Conservation (phyloP, 192 early-diverging fungal genomes). For the Gaertneriomyces sp. region DNA sequence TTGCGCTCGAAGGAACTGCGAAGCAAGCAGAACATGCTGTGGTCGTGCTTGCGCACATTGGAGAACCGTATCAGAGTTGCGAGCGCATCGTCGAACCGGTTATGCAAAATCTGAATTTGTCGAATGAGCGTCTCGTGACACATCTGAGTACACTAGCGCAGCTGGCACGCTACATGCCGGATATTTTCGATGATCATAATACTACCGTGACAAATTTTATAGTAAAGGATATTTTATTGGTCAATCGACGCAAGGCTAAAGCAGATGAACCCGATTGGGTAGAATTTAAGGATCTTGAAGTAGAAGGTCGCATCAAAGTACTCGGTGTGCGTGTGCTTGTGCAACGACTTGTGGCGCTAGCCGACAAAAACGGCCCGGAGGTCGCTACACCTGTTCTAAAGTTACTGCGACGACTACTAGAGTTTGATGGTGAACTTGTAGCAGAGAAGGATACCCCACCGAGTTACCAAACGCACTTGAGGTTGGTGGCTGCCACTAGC, state of each 20-base stretch:
- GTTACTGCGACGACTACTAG: conserved; percentile 59
- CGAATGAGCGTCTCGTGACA: conserved; percentile 16
- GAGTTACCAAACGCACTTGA: conserved; percentile 58
- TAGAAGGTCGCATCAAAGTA: conserved; percentile 58
- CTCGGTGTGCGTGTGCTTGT: conserved; percentile 63
- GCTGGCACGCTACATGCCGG: conserved; percentile 56
- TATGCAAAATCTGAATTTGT: conserved; percentile 6
- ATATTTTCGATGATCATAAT: conserved; percentile 51
- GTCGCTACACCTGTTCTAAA: conserved; percentile 54
- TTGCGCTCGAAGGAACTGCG: conserved; percentile 53
- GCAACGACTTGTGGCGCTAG: conserved; percentile 56
- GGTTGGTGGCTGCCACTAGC: conserved; percentile 61
- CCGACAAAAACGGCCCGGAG: conserved; percentile 26
- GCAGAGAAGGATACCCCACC: conserved; percentile 45
- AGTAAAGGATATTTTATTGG: conserved; percentile 56
- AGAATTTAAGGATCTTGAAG: conserved; percentile 53
- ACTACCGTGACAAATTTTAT: conserved; percentile 53
- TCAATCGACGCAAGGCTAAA: conserved; percentile 36
- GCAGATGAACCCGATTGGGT: conserved; percentile 52
- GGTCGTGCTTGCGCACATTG: conserved; percentile 63
- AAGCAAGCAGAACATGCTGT: conserved; percentile 70
- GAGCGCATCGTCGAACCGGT: conserved; percentile 12
- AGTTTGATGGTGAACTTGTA: conserved; percentile 63
- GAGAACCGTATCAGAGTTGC: conserved; percentile 43
- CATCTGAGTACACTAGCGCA: conserved; percentile 58